Evolutionary conservation across 306 rosid genomes (phyloP).

Genomic region (Citrullus colocynthis): DNA sequence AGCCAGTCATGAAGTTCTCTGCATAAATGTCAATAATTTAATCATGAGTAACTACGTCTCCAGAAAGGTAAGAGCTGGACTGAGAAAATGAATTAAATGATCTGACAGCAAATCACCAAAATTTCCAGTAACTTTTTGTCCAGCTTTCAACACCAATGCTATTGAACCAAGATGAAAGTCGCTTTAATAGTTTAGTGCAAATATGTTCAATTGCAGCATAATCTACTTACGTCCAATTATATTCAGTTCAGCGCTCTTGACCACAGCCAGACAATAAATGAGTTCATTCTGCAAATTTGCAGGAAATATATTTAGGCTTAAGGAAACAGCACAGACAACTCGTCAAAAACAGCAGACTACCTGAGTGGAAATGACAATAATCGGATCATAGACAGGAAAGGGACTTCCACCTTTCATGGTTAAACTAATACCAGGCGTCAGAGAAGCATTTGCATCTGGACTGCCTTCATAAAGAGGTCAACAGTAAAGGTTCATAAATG

Average conservation of each 20-base stretch:
- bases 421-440: constrained; percentile 57
- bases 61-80: background rate
- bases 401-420: constrained; percentile 77
- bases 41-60: background rate
- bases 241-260: constrained; percentile 61
- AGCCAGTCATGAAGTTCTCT: constrained; percentile 94
- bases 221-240: constrained; percentile 81
- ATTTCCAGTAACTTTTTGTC: background rate
- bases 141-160: background rate
- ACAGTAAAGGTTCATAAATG: constrained; percentile 9
- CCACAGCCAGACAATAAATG: constrained; percentile 79
- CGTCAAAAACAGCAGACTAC: constrained; percentile 21
- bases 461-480: constrained; percentile 39
- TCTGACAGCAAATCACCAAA: background rate
- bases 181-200: background rate
- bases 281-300: constrained; percentile 44
- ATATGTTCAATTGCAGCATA: constrained; percentile 9
- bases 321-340: constrained; percentile 8
- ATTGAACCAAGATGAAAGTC: background rate
- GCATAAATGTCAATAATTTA: constrained; percentile 23
- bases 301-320: constrained; percentile 15
- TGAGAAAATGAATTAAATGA: background rate
- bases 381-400: constrained; percentile 62
- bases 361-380: constrained; percentile 63
- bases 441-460: constrained; percentile 54